Evolutionary conservation across 2,329 filamentous ascomycete species (phyloP), one percentile per base, ranked within the genome.

Genomic region (Trichoderma gracile): DNA sequence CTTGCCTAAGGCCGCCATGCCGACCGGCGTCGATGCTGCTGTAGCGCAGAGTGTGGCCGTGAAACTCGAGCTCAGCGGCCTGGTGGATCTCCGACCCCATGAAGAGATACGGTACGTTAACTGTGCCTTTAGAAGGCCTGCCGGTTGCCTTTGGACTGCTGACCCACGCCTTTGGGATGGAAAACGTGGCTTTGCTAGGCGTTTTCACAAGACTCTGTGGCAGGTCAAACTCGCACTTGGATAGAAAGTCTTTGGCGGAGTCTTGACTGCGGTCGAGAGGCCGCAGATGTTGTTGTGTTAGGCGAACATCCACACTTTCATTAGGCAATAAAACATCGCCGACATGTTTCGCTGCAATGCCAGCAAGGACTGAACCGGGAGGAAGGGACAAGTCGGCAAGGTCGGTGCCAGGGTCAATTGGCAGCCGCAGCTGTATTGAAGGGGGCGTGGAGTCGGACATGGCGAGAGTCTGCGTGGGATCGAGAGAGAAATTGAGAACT

Each of bases 71-170:
- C 10, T 80, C 74, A 53, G 81, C 73, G 25, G 76, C 73, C 64
- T 82, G 81, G 52, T 80, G 82, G 45, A 86, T 75, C 69, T 87
- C 83, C 1, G 85, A 75, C 8, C 83, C 82, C 54, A 78, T 76
- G 71, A 86, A 84, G 17, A 77, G 63, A 69, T 78, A 79, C 14
- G 69, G 65, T 3, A 77, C 52, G 46, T 73, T 65, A 30, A 68
- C 21, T 52, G 25, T 58, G 56, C 60, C 23, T 2, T 50, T 30
- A 8, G 52, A 42, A 21, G 40, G n/a, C 4, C 38, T 43, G 10
- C 55, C 43, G 7, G 40, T 38, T 9, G 42, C 42, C 1, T 62
- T 43, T 59, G 30, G 23, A 65, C 38, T n/a, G 23, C 40, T 64
- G 52, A 43, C 23, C 21, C 74, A 70, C 15, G 67, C 67, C 8